Base-by-base conservation (phyloP, 164 flowering plant genomes). In the Vitis rotundifolia region DNA sequence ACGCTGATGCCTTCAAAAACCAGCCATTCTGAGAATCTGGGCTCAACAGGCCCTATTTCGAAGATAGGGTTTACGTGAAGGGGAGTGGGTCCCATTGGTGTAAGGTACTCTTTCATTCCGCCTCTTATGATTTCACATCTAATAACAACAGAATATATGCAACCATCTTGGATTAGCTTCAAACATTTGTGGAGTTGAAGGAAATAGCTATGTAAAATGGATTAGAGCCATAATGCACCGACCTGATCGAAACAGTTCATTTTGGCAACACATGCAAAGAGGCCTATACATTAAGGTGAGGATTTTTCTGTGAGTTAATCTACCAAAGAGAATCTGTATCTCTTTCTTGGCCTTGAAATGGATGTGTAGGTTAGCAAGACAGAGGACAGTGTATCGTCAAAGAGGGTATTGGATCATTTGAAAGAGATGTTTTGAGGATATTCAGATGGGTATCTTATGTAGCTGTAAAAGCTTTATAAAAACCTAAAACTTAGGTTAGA, bases 1-100 rank as follows among this genome's bases (percentile, higher is more conserved):
- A 95, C 99, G 60, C 96, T 95, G 71, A 95, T 91, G 62, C 98
- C 99, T 77, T 92, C 97, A 74, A 95, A 95, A 12, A 95, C 98
- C 75, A 95, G 61, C 99, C 99, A 92, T 62, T 95, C 99, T 12
- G 97, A 92, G 87, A 95, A 95, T 74, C 96, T 85, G 53, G 98
- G 99, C 71, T 95, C 97, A 2, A 93, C 81, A 0, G 97, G 96
- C 2, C 98, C 99, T 61, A 90, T 95, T 83, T 92, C 98, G 52
- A 92, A 95, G 79, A 95, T 91, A 3, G 98, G 99, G 71, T 95
- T 95, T 22, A 95, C 98, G 69, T 93, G 97, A 51, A 95, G 94
- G 18, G 85, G 84, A 50, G 98, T 93, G 0, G 97, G 99, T 22
- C 98, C 98, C 99, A 95, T 93, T 51, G 98, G 98, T 52, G 98